These are phyloP conservation scores for Mycena belliarum DNA, from an alignment of 768 basidiomycete genomes.

Conservation along the genomic window DNA sequence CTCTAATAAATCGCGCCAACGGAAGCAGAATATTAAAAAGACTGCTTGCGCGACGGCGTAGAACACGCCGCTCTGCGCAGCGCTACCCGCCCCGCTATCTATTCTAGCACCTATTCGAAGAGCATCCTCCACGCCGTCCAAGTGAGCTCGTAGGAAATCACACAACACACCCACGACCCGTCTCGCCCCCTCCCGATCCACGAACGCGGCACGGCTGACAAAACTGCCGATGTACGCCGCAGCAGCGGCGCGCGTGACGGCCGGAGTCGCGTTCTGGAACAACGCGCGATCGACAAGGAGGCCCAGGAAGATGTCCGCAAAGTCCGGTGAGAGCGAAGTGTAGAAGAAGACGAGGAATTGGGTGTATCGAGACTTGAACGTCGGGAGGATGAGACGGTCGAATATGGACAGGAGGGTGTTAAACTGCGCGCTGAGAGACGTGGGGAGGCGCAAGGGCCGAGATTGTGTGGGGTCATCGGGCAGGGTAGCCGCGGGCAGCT, in stretches of 20 bases:
- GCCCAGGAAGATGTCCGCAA: slow-evolving; percentile 91
- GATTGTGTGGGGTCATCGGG: slow-evolving; percentile 18
- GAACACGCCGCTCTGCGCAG: slow-evolving; percentile 69
- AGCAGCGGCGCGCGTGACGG: slow-evolving; percentile 87
- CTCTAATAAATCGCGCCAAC: slow-evolving; percentile 86
- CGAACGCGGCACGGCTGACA: slow-evolving; percentile 86
- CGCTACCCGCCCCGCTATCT: slow-evolving; percentile 28
- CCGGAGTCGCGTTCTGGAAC: slow-evolving; percentile 52
- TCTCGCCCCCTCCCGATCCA: slow-evolving; percentile 73
- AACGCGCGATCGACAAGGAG: slow-evolving; percentile 91
- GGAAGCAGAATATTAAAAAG: slow-evolving; percentile 96
- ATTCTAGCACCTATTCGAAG: slow-evolving; percentile 37
- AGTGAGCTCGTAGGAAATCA: slow-evolving; percentile 73
- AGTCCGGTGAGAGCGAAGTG: slow-evolving; percentile 85
- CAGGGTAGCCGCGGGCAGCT: slow-evolving; percentile 31
- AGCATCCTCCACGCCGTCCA: slow-evolving; percentile 67
- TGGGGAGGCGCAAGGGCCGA: slow-evolving; percentile 21
- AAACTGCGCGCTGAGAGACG: slow-evolving; percentile 64
- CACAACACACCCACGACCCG: slow-evolving; percentile 84
- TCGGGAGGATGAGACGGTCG: slow-evolving; percentile 89
- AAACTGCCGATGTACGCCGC: slow-evolving; percentile 93
- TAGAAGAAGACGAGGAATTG: slow-evolving; percentile 98
- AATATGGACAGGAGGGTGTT: slow-evolving; percentile 90
- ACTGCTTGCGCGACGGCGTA: slow-evolving; percentile 92
- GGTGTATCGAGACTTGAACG: slow-evolving; percentile 96